These are phyloP conservation scores for Coemansia sp. DNA, from an alignment of 192 early-diverging fungal genomes.

Conservation along the genomic window DNA sequence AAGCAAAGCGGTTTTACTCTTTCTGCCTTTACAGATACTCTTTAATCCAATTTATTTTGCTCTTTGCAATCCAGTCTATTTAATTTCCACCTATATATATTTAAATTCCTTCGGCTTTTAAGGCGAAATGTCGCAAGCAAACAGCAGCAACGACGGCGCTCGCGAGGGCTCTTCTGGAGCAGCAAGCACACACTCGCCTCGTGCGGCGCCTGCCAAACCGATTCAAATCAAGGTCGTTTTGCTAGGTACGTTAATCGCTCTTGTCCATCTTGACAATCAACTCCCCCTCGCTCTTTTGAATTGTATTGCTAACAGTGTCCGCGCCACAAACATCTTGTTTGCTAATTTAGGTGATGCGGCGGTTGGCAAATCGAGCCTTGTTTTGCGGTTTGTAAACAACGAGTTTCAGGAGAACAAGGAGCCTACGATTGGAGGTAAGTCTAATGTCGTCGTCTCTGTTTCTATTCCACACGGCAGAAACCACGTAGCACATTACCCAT, in stretches of 20 bases:
- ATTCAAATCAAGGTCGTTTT: constrained; percentile 97
- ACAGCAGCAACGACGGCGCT: constrained; percentile 21
- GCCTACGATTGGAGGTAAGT: constrained; percentile 88
- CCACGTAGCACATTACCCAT: background rate
- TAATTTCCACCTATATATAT: constrained; percentile 9
- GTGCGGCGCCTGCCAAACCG: constrained; percentile 62
- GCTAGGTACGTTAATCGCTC: constrained; percentile 50
- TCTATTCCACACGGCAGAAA: background rate
- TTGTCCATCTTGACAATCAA: background rate
- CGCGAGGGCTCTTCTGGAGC: constrained; percentile 22
- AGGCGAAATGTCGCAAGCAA: constrained; percentile 41
- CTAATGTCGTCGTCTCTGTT: background rate
- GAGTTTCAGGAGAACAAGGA: constrained; percentile 97
- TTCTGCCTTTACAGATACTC: no score
- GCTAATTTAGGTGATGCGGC: constrained; percentile 75
- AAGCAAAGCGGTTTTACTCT: no score
- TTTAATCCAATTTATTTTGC: constrained; percentile 3
- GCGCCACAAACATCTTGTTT: background rate
- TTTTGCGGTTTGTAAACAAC: constrained; percentile 91
- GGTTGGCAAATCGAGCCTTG: constrained; percentile 96
- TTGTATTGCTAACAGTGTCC: background rate
- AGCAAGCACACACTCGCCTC: constrained; percentile 16
- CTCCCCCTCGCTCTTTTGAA: background rate
- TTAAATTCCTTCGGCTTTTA: background rate
- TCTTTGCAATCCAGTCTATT: background rate